Conservation (phyloP, 495 filamentous ascomycete species). For the Penicillium manginii region DNA sequence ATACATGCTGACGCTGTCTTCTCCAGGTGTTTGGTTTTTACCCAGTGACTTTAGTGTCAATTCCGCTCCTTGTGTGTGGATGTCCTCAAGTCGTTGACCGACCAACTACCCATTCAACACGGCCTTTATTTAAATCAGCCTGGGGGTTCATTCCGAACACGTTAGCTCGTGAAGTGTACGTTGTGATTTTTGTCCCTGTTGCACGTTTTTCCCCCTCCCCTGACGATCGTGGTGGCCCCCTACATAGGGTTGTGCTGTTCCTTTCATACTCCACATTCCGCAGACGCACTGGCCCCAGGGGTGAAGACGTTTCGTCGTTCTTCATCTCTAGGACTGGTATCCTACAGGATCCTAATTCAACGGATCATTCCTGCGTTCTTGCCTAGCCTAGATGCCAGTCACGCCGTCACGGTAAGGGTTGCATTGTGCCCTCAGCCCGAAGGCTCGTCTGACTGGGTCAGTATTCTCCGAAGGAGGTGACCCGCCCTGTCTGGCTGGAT, state of each 20-base stretch:
- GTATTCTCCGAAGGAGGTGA: conserved; percentile 39
- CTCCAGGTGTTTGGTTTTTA: conserved; percentile 8
- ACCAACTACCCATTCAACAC: conserved; percentile 10
- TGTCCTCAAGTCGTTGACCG: conserved; percentile 26
- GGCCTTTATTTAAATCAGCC: conserved; percentile 23
- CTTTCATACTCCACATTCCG: conserved; percentile 57
- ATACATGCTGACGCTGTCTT: conserved; percentile 4
- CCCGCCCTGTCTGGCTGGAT: conserved; percentile 26
- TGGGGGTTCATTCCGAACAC: conserved; percentile 30
- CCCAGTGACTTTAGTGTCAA: conserved; percentile 8
- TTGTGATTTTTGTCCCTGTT: conserved; percentile 34
- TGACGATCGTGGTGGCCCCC: conserved; percentile 49
- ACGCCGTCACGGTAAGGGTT: conserved; percentile 71
- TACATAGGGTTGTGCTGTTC: conserved; percentile 49
- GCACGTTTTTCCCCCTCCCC: conserved; percentile 37
- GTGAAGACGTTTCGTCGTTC: conserved; percentile 76
- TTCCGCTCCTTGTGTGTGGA: conserved; percentile 20
- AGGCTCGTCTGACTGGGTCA: conserved; percentile 52
- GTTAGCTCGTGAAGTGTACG: conserved; percentile 43
- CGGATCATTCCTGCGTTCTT: conserved; percentile 57
- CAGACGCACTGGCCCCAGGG: conserved; percentile 52
- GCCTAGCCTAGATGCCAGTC: conserved; percentile 56
- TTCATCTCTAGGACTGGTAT: conserved; percentile 59
- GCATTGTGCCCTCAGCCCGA: conserved; percentile 53
- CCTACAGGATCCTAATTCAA: conserved; percentile 41